Percentiles rank a stretch among this genome's conserved stretches.
Evolutionary conservation across 164 flowering plant genomes (phyloP).

Genomic region (Stephania cephalantha): DNA sequence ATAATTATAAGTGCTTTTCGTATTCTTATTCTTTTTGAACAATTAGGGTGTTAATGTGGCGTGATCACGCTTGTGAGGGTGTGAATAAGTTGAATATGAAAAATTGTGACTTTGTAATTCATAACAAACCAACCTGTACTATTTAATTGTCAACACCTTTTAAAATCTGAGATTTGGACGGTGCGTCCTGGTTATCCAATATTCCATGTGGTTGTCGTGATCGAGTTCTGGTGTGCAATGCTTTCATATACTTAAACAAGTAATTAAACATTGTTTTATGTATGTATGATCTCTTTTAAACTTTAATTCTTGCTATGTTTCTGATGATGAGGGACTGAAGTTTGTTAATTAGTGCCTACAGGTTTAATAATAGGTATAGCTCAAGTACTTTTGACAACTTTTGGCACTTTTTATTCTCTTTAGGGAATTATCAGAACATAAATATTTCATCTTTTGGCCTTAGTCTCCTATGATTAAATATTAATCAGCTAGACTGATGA

Average conservation of each 20-base stretch:
- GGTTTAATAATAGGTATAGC: too few relatives aligned
- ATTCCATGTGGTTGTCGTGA: neutral
- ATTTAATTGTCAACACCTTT: neutral
- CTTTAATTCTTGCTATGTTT: neutral
- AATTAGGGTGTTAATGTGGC: too few relatives aligned
- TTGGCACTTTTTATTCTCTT: too few relatives aligned
- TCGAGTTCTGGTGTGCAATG: neutral
- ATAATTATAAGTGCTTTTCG: neutral
- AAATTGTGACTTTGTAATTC: neutral
- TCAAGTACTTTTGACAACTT: too few relatives aligned
- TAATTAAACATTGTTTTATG: neutral
- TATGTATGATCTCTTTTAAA: neutral
- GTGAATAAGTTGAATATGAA: too few relatives aligned
- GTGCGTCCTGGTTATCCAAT: slow-evolving; percentile 3
- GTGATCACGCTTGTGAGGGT: too few relatives aligned
- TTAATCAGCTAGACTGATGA: too few relatives aligned
- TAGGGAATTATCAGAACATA: too few relatives aligned
- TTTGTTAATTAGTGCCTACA: too few relatives aligned
- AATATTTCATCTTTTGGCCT: too few relatives aligned
- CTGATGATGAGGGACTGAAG: neutral
- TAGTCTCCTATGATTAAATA: too few relatives aligned
- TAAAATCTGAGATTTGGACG: slow-evolving; percentile 4
- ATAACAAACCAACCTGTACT: neutral
- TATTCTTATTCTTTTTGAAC: too few relatives aligned
- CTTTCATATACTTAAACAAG: neutral